Evolutionary conservation across 495 filamentous ascomycete genomes (phyloP), one percentile per base, ranked within the genome.

Genomic region (Tuber indicum): DNA sequence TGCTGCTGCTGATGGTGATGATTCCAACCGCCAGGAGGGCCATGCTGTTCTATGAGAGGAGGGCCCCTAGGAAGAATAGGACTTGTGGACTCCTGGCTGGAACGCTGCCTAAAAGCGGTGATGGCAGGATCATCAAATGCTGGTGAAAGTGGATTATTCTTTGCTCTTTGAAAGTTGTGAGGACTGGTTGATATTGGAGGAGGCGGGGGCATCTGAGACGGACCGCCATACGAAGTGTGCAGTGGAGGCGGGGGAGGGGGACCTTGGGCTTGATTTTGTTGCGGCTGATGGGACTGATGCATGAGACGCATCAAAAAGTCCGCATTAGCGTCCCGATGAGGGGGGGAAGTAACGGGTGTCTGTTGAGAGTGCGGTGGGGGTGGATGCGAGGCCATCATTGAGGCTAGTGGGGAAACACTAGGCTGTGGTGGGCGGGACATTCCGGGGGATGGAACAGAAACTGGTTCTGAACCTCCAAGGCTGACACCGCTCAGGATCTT

Each of bases 401-500:
- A 71, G 10, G 80, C 74, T 42, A 77, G 75, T 17, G 80, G 76
- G 43, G 80, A 79, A 70, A 82, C 82, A 47, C 80, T 81, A 66
- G 79, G 80, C 36, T 81, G 80, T n/a, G 80, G 66, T 39, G 80
- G 75, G 32, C 80, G 75, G 41, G 80, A 75, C 45, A 79, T n/a
- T 43, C 72, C 73, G 16, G 79, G 69, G 26, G 70, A 73, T 69
- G 75, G 73, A 5, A 47, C 73, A 42, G 79, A 72, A 39, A 72
- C 70, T 32, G 80, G 75, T 36, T 80, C 78, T 36, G 77, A 58
- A 43, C 74, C 73, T 19, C 78, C 75, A 39, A 83, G 86, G 66
- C 84, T 87, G 10, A 82, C 83, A 26, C 88, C 87, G 74, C 86
- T 89, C 52, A 99, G 89, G 88, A 98, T 96, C 77, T 92, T 89